phyloP scores from a whole-genome alignment of 306 rosid genomes.

The Mucuna pruriens region DNA sequence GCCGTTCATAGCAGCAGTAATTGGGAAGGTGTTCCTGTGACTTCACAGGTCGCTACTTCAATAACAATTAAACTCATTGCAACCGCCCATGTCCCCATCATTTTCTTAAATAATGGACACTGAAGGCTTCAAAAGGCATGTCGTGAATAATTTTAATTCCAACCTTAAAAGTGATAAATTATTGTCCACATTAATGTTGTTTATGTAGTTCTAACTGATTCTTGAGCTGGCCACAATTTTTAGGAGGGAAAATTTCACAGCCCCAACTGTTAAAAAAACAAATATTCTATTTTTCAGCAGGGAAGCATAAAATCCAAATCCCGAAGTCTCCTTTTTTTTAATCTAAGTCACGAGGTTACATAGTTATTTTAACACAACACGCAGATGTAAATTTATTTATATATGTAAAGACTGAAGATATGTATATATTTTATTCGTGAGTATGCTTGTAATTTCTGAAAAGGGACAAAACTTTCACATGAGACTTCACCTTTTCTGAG shows the following conservation, averaged over 20 bases:
- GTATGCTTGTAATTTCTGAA: conserved; percentile 11
- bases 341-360: conserved; percentile 44
- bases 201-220: conserved; percentile 20
- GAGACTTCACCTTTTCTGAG: conserved; percentile 20
- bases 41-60: conserved; percentile 18
- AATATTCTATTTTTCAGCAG: background rate
- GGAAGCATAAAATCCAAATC: conserved; percentile 38
- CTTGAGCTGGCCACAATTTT: background rate
- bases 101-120: conserved; percentile 32
- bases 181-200: background rate
- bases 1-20: conserved; percentile 8
- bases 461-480: conserved; percentile 40
- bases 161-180: conserved; percentile 8
- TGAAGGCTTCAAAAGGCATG: conserved; percentile 14
- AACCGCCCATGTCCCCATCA: conserved; percentile 25
- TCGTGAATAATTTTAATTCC: conserved; percentile 8
- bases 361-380: conserved; percentile 23
- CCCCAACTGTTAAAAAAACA: background rate
- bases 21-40: conserved; percentile 36
- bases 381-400: background rate
- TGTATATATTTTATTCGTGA: background rate
- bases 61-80: conserved; percentile 27
- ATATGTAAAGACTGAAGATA: background rate
- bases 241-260: conserved; percentile 3
- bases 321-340: conserved; percentile 23